phyloP scores from a whole-genome alignment of 768 basidiomycete genomes.

The Phallus indusiatus region DNA sequence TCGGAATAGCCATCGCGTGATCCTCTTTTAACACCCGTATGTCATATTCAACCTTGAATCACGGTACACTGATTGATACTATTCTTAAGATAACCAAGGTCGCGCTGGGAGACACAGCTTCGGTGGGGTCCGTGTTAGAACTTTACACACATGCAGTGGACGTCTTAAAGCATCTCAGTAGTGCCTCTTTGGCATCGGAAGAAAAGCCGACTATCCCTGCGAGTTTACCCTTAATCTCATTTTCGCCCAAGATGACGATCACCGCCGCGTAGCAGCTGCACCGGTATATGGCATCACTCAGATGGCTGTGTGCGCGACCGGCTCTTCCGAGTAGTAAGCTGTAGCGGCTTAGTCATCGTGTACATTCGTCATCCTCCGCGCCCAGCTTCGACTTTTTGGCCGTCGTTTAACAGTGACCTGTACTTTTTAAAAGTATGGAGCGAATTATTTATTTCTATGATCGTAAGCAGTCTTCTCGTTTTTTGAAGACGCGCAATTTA shows the following conservation, averaged over 20 bases:
- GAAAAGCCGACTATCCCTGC: slow-evolving; percentile 29
- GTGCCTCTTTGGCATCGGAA: slow-evolving; percentile 51
- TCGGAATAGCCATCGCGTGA: slow-evolving; percentile 56
- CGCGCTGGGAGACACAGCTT: slow-evolving; percentile 71
- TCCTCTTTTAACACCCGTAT: slow-evolving; percentile 63
- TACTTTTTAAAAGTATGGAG: too few species aligned
- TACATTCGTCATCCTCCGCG: too few species aligned
- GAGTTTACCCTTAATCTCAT: slow-evolving; percentile 15
- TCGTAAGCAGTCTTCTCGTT: too few species aligned
- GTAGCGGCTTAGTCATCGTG: too few species aligned
- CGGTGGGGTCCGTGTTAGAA: slow-evolving; percentile 82
- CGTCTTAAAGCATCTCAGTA: slow-evolving; percentile 56
- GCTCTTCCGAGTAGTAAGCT: slow-evolving; percentile 47
- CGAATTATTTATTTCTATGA: too few species aligned
- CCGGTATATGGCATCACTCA: slow-evolving; percentile 68
- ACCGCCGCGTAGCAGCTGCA: slow-evolving; percentile 47
- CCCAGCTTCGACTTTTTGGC: too few species aligned
- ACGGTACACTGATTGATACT: neutral
- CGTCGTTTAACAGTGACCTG: too few species aligned
- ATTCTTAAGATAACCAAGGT: slow-evolving; percentile 69
- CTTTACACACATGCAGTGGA: slow-evolving; percentile 71
- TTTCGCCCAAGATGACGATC: too few species aligned
- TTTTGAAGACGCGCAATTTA: too few species aligned
- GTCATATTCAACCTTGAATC: slow-evolving; percentile 19
- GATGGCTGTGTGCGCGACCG: slow-evolving; percentile 68